A percentile compares a stretch with the other conserved stretches of the same genome.
Conservation (phyloP, 176 grass and related monocot species). For the Tillandsia leiboldiana region DNA sequence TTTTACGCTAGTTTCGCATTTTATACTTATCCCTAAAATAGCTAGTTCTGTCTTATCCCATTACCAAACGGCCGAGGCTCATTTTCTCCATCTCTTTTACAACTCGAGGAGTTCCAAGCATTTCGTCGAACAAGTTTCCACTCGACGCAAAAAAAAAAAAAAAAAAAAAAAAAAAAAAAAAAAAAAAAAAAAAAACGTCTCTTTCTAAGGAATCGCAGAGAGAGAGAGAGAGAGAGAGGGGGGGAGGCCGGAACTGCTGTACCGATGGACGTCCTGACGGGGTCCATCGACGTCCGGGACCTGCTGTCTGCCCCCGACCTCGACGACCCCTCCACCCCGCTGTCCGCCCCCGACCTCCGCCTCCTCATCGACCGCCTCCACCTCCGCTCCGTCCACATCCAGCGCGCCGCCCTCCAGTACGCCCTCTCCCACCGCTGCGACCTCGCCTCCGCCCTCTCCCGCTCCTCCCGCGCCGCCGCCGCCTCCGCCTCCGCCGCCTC, state of each 20-base stretch:
- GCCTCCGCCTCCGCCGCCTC: conserved; percentile 27
- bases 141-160: too few relatives aligned
- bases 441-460: conserved; percentile 46
- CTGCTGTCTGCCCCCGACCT: conserved; percentile 62
- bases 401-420: conserved; percentile 62
- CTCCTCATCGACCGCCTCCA: conserved; percentile 90
- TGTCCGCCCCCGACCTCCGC: conserved; percentile 85
- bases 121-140: too few relatives aligned
- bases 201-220: background rate
- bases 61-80: too few relatives aligned
- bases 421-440: conserved; percentile 45
- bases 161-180: too few relatives aligned
- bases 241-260: background rate
- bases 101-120: too few relatives aligned
- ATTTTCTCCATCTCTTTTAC: too few relatives aligned
- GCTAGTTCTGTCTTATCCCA: too few relatives aligned
- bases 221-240: background rate
- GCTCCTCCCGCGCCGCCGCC: conserved; percentile 30
- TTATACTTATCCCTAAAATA: too few relatives aligned
- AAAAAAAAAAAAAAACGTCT: too few relatives aligned
- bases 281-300: conserved; percentile 68
- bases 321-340: conserved; percentile 70
- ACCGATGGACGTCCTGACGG: background rate
- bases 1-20: too few relatives aligned
- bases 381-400: conserved; percentile 60